Percentiles rank a stretch among this genome's conserved stretches.
These are phyloP conservation scores for Kalaharituber pfeilii DNA, from an alignment of 2,329 filamentous ascomycete genomes.

Conservation along the genomic window DNA sequence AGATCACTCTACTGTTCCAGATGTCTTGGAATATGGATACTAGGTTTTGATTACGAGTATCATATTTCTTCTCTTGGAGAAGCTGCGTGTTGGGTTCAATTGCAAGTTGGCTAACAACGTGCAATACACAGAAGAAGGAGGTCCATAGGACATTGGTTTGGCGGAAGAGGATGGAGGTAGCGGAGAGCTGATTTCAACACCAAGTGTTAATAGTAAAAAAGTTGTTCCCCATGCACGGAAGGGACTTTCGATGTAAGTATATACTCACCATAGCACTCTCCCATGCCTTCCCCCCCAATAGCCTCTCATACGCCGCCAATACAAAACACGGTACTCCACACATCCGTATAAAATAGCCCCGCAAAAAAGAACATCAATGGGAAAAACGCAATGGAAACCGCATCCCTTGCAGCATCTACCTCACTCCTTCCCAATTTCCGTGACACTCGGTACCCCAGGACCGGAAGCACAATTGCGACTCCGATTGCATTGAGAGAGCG, in stretches of 20 bases:
- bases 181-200: constrained; percentile 13
- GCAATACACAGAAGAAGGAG: constrained; percentile 49
- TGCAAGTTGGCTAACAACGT: constrained; percentile 6
- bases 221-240: no score
- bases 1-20: neutral
- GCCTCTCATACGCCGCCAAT: constrained; percentile 43
- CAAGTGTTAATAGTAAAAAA: no score
- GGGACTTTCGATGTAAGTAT: no score
- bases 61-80: no score
- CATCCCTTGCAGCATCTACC: constrained; percentile 37
- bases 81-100: no score
- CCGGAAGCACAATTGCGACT: constrained; percentile 17
- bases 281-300: constrained; percentile 14
- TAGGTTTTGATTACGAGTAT: no score
- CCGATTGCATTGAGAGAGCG: constrained; percentile 21
- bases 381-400: constrained; percentile 67
- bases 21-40: no score
- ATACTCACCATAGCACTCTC: neutral
- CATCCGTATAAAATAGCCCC: constrained; percentile 84
- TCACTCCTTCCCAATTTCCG: constrained; percentile 25
- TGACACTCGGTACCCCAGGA: constrained; percentile 18
- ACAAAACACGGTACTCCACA: constrained; percentile 64
- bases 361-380: constrained; percentile 93
- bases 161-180: constrained; percentile 53
- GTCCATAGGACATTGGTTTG: constrained; percentile 98